Conservation (phyloP, 2,329 filamentous ascomycete genomes). For the Colletotrichum sp. region DNA sequence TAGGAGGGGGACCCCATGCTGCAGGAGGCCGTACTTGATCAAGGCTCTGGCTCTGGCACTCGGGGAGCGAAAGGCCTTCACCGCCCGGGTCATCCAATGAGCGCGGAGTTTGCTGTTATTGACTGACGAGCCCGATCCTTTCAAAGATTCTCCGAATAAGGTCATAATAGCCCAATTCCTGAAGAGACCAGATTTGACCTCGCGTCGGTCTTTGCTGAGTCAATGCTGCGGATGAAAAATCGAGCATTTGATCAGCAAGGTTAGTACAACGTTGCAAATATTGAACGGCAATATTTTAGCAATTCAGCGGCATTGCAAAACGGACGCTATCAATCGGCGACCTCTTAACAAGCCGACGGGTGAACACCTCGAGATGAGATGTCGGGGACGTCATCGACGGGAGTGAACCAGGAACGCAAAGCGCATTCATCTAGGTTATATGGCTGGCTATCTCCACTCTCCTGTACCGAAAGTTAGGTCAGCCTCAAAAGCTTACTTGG, state of each 20-base stretch:
- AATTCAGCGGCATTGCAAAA: background rate
- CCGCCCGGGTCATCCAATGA: background rate
- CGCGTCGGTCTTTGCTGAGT: background rate
- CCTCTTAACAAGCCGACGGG: rapidly evolving
- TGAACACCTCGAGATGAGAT: background rate
- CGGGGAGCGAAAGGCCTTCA: background rate
- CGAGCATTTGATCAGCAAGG: background rate
- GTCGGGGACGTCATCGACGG: background rate
- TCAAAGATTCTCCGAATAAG: background rate
- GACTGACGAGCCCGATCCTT: background rate
- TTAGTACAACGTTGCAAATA: background rate
- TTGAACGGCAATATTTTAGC: background rate
- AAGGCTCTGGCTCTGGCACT: background rate
- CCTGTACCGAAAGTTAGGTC: background rate
- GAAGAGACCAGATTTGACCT: background rate
- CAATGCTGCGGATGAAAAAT: background rate
- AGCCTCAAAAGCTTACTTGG: background rate
- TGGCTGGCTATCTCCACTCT: background rate
- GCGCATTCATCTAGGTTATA: background rate
- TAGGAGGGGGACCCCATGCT: rapidly evolving
- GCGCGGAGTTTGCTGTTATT: background rate
- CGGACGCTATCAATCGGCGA: background rate
- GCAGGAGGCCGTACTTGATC: background rate
- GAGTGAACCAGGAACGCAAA: background rate
- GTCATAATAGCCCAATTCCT: background rate